Base-by-base conservation (phyloP, 2,329 filamentous ascomycete species). In the Aspergillus piperis region DNA sequence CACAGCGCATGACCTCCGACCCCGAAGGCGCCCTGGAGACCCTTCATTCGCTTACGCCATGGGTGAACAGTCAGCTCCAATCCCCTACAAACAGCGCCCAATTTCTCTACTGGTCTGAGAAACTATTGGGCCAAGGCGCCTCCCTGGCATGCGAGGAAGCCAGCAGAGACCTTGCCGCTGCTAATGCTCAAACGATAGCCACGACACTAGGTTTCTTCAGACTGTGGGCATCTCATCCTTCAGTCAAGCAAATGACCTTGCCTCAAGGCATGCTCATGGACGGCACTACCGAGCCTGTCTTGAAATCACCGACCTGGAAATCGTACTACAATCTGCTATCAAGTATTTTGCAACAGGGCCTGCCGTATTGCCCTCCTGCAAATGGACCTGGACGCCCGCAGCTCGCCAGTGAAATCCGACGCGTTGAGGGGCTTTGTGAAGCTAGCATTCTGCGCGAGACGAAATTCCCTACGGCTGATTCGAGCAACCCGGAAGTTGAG, bases 311-410 rank as follows among this genome's bases (percentile, higher is more conserved):
- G 42, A 87, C 96, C 48, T 97, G 93, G 93, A 88, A 85, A 68
- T 86, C 91, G 63, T 97, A 97, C 74, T 96, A 96, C 72, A 79
- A 86, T 48, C 86, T 90, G 1, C 79, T 97, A 17, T 96, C 92
- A 2, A 82, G 82, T n/a, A 86, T 96, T 38, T 76, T 97, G 6
- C 88, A 89, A 67, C 78, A 86, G 36, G 70, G 62, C 15, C 64
- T 75, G 55, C 50, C 61, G 59, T 88, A 79, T 56, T 63, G 65
- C 8, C 63, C 72, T 32, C 60, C 69, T 2, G 64, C 70, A 30
- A 66, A 72, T 21, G 71, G 71, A 1, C 65, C 85, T 3, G 81
- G 82, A 36, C 85, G 85, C 54, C 80, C 80, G 44, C 88, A 89
- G 68, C 84, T 96, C 68, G 84, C 88, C 54, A 82, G 86, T 25